Evolutionary conservation across 2,329 filamentous ascomycete genomes (phyloP), one percentile per base, ranked within the genome.

Genomic region (Chaetomiaceae sp.): DNA sequence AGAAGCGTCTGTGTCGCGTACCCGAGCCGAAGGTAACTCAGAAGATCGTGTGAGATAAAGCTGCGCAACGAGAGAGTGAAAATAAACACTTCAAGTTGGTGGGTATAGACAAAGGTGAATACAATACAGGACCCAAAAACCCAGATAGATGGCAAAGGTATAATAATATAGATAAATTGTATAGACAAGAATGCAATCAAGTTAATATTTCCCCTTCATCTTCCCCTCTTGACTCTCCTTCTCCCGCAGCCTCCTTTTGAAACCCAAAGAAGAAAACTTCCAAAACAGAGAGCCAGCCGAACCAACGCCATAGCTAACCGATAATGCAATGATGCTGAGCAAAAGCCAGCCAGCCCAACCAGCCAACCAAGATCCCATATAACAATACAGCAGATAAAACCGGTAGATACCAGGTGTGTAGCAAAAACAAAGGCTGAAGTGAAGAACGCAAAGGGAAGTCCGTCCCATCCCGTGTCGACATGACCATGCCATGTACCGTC

Each of bases 301-400:
- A 49, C 51, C 19, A 45, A 49, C 51, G 51, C 51, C 51, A 17
- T 6, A 39, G n/a, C n/a, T n/a, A n/a, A n/a, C 45, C 17, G 19
- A 49, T n/a, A 52, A 54, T 54, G 51, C 51, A 53, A 33, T 44
- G 23, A 48, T 53, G 45, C 45, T 47, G 27, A 31, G 14, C 27
- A 7, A 14, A 34, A 23, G n/a, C n/a, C n/a, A n/a, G n/a, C n/a
- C n/a, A n/a, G n/a, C n/a, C 31, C 50, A 42, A 29, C 33, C 34
- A 43, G 20, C 22, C 42, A 34, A 27, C 22, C 53, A n/a, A n/a
- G n/a, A n/a, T n/a, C n/a, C n/a, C n/a, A n/a, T 23, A 37, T 36
- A 46, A 44, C 33, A 50, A 46, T 17, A 36, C 36, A 42, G 22
- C 34, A 38, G n/a, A 44, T 36, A 51, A 3, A 34, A 31, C 27